Evolutionary conservation across 164 flowering plant genomes (phyloP), one percentile per base, ranked within the genome.

Genomic region (Sedum album): DNA sequence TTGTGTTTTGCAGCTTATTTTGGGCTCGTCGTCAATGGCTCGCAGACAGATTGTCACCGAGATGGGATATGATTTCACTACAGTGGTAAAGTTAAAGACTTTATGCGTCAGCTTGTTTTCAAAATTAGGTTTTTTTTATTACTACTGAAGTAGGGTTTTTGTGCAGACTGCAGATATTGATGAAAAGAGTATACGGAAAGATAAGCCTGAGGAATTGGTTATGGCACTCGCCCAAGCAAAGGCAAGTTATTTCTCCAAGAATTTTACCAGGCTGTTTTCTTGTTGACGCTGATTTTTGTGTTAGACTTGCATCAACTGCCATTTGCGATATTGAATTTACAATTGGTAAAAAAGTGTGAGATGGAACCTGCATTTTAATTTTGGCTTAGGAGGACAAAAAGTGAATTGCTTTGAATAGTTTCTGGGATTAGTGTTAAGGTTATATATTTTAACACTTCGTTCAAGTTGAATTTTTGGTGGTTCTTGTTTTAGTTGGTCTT

Each of bases 191-290:
- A 85, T 90, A 64, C 81, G 98, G 36, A 87, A 66, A 69, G 92
- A 89, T 72, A 85, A 79, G 69, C 97, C 98, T 0, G 98, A 93
- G 73, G 98, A 90, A 39, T 78, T 93, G 77, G 98, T 93, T 14
- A 79, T 89, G 92, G 88, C 91, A 73, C 79, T 93, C 60, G 98
- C 97, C 8, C 87, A 93, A 78, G 97, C 97, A 23, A 93, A 93
- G 94, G 98, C 86, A 10, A 31, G 33, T 51, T 20, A 2, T 26
- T 25, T 25, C 4, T 55, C 25, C 5, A 7, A 7, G 13, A 39
- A 8, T 14, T 39, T 8, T 39, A 8, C 8, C 48, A 13, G 48
- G 18, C 48, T 44, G 48, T 44, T 44, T 14, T 13, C 48, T 35
- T 35, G 7, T 7, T 35, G 48, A 44, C 42, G 0, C 42, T 8